These are phyloP conservation scores for Jamesozyma gamospora DNA, from an alignment of 805 yeast species.

Conservation along the genomic window DNA sequence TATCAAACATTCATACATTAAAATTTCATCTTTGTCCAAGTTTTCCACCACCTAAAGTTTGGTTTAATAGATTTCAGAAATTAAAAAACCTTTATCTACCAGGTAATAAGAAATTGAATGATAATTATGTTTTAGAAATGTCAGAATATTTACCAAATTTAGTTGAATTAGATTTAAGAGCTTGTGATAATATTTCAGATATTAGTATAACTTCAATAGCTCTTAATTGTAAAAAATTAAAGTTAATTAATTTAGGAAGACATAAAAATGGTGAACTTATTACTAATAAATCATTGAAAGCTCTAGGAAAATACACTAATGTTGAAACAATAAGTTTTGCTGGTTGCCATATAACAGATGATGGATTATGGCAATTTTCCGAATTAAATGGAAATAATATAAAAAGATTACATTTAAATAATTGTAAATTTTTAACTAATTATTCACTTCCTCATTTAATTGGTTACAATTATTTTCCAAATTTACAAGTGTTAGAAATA, in stretches of 20 bases:
- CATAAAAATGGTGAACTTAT: slow-evolving; percentile 56
- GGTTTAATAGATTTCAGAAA: slow-evolving; percentile 33
- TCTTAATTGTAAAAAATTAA: slow-evolving; percentile 45
- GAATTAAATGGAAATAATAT: slow-evolving; percentile 39
- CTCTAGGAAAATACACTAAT: slow-evolving; percentile 46
- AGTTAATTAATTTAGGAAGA: slow-evolving; percentile 68
- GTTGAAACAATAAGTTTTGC: slow-evolving; percentile 75
- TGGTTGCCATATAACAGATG: slow-evolving; percentile 74
- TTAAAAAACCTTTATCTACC: slow-evolving; percentile 47
- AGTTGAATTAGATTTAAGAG: slow-evolving; percentile 64
- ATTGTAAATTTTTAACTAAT: slow-evolving; percentile 52
- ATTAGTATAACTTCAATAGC: slow-evolving; percentile 64
- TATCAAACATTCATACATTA: slow-evolving; percentile 50
- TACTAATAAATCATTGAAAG: slow-evolving; percentile 58
- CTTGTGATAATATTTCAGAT: slow-evolving; percentile 73
- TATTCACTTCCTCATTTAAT: slow-evolving; percentile 43
- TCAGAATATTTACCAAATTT: slow-evolving; percentile 49
- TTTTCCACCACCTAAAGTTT: slow-evolving; percentile 42
- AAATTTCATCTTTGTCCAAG: slow-evolving; percentile 80
- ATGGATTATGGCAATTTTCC: slow-evolving; percentile 73
- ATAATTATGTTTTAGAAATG: slow-evolving; percentile 44
- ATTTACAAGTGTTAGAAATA: slow-evolving; percentile 66
- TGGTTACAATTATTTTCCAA: slow-evolving; percentile 39
- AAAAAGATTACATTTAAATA: slow-evolving; percentile 64
- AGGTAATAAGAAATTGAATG: slow-evolving; percentile 57